Base-by-base conservation (phyloP, 2,329 filamentous ascomycete species). In the Spiromastix sp. region DNA sequence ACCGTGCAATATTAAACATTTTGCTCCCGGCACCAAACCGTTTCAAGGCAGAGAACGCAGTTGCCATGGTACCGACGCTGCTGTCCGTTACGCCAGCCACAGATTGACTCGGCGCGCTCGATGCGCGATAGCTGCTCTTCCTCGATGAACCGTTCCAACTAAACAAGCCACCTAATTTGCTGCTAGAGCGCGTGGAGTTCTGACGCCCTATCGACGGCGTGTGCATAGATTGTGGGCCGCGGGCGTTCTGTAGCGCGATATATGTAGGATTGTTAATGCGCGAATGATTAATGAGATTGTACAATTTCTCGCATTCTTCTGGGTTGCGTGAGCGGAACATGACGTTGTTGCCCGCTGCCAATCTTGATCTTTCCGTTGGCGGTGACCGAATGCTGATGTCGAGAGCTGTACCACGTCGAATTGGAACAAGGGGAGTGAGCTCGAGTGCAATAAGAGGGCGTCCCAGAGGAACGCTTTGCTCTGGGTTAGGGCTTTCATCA, bases 331-430 rank as follows among this genome's bases (percentile, higher is more conserved):
- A 85, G 27, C 91, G 81, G 71, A 96, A 91, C 68, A 93, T 89
- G 63, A 94, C 84, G 54, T 93, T 91, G 48, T 78, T 79, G 33
- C 79, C 72, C 52, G 63, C 24, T 72, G 69, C 72, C 38, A 94
- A 71, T 48, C 76, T 74, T 4, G 82, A 86, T 42, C 82, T 75
- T 21, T 70, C 55, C 5, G 82, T 81, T 17, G 87, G 81, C 2
- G 85, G 85, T 5, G 89, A 95, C 32, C 86, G 81, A 44, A 98
- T 85, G 45, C 93, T 91, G 36, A 98, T 84, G 55, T 98, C 91
- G 20, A 98, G 74, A 3, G 83, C 84, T 15, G 86, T 98, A 49
- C 87, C 91, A 50, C 89, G 81, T 43, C 89, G 77, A 42, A 96
- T 78, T 46, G 87, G 81, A 5, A 96, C 89, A 24, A 94, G 68